Evolutionary conservation across 257 asterid genomes (phyloP), one percentile per base, ranked within the genome.

Genomic region (Solanum virginianum): DNA sequence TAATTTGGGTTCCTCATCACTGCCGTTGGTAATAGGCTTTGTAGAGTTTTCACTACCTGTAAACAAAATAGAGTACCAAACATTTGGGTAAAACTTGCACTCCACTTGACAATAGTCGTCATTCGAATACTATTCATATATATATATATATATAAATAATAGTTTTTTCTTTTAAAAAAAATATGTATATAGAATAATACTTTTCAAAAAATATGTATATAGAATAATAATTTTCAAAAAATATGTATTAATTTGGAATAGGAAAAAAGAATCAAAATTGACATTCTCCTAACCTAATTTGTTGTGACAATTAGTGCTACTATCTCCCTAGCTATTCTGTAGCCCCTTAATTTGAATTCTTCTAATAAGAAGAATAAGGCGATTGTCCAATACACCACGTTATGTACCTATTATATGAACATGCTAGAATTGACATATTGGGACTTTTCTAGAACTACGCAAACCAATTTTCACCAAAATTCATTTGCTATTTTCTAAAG

Each of bases 31-130:
- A 87, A 66, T 56, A 87, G 70, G 18, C 59, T 84, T 56, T 87
- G 81, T 53, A 87, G 81, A 29, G 85, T 59, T 84, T 84, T 84
- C 75, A 87, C 83, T 65, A 87, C 87, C 89, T 87, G 86, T 65
- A 84, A 59, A 43, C 47, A 26, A 18, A 12, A 74, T 24, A 39
- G 20, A 10, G 10, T 39, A 18, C 74, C 77, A 72, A 83, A 65
- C 53, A 26, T 49, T 83, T 83, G 80, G 85, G 57, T 83, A 49
- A 41, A 83, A 82, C 82, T 0, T 15, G 15, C 81, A 45, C 1
- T 77, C 47, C 65, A 53, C 26, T 51, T 51, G 57, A 72, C 36
- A 45, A 65, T 72, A n/a, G 9, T 56, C 6, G 69, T 22, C 36
- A 63, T 63, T 10, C 17, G 20, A 24, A 15, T 59, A 41, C n/a